These are phyloP conservation scores for Pichiaceae sp. DNA, from an alignment of 1,139 yeast species.

Conservation along the genomic window DNA sequence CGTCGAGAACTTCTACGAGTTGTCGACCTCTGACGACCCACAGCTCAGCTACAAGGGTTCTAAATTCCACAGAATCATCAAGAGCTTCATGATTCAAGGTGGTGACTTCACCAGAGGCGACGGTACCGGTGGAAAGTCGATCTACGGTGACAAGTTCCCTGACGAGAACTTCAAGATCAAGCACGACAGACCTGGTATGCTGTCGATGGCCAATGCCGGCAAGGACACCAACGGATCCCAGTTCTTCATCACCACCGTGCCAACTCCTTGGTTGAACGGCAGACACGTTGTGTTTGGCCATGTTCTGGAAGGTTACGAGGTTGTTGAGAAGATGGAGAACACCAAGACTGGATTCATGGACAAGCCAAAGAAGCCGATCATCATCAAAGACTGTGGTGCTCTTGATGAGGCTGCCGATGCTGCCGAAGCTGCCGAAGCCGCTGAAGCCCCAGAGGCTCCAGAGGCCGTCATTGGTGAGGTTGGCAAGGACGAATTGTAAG, in stretches of 20 bases:
- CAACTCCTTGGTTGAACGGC: conserved; percentile 48
- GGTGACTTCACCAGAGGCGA: conserved; percentile 55
- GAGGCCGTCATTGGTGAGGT: conserved; percentile 2
- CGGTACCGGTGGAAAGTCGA: conserved; percentile 55
- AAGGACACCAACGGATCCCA: conserved; percentile 54
- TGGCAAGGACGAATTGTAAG: conserved; percentile 20
- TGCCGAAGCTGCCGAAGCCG: conserved; percentile 4
- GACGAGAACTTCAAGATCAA: conserved; percentile 51
- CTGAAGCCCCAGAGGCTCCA: conserved; percentile 4
- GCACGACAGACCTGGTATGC: conserved; percentile 50
- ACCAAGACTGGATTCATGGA: conserved; percentile 45
- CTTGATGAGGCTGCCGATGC: conserved; percentile 16
- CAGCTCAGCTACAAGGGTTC: conserved; percentile 40
- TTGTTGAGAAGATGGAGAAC: conserved; percentile 43
- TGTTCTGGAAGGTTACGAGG: conserved; percentile 48
- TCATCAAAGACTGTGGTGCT: conserved; percentile 39
- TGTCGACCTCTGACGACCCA: conserved; percentile 54
- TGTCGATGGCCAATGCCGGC: conserved; percentile 59
- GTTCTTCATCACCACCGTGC: conserved; percentile 51
- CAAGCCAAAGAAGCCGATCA: conserved; percentile 39
- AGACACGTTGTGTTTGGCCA: conserved; percentile 57
- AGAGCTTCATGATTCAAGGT: conserved; percentile 54
- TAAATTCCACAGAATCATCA: conserved; percentile 50
- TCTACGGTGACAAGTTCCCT: conserved; percentile 47
- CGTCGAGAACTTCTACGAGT: conserved; percentile 48